Base-by-base conservation (phyloP, 2,329 filamentous ascomycete species). In the Diaporthe destruens region DNA sequence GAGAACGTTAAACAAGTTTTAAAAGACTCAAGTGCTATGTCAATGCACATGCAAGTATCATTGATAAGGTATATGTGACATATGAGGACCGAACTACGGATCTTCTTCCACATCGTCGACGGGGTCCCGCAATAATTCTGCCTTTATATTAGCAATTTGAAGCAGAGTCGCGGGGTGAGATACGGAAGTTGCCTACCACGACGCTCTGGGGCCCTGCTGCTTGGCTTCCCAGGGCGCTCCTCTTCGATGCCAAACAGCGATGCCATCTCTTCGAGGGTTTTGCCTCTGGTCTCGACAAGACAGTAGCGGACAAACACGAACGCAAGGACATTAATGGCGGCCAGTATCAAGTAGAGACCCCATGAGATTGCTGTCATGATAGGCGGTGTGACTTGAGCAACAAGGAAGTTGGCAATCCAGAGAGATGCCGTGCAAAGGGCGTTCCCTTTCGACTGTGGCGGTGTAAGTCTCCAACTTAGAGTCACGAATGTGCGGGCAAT, bases 351-450 rank as follows among this genome's bases (percentile, higher is more conserved):
- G 49, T 79, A 79, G 2, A 80, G 75, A 2, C 78, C 78, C 55
- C 77, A 79, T 4, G 77, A 77, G 20, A 75, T 78, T 14, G 77
- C 75, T 18, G 74, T 76, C 56, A 76, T 77, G 20, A 79, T 79
- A 16, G 77, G 78, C 53, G 75, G 75, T 2, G 75, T 76, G 1
- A 74, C 75, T 69, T 74, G 72, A 1, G 74, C 75, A 5, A 76
- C 75, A 6, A 80, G 79, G 73, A 80, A 79, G 69, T 78, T 79
- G n/a, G 78, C 77, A 34, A 79, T 75, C 78, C 78, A 80, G n/a
- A 79, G 76, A 32, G 78, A 78, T 42, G 77, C 77, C 2, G 78
- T 79, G 67, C 77, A 80, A 6, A 80, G 47, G 1, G 71, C 71
- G 68, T 79, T 80, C 3, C 78, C 78, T 74, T 80, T 80, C 9